phyloP scores from a whole-genome alignment of 331 rosid species.

The Saraca asoca region DNA sequence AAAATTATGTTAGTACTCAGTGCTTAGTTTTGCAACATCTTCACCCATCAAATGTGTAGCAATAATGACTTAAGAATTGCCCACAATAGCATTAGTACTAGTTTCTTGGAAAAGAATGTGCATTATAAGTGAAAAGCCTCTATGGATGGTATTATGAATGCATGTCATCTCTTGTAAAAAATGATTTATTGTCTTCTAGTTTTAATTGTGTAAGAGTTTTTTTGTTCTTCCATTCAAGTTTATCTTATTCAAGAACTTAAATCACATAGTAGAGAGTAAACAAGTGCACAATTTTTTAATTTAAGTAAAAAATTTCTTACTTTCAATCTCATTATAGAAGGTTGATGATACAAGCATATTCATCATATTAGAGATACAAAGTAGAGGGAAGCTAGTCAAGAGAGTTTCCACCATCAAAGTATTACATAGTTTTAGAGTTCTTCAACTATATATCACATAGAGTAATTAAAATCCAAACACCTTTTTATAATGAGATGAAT shows the following conservation, averaged over 20 bases:
- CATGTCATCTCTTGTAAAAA: too few relatives aligned
- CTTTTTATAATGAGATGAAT: constrained; percentile 42
- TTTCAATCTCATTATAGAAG: constrained; percentile 30
- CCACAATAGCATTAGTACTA: background rate
- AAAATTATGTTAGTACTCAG: too few relatives aligned
- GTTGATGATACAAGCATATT: constrained; percentile 20
- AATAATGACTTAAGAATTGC: background rate
- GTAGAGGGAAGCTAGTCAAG: constrained; percentile 33
- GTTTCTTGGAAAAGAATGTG: background rate
- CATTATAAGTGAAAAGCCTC: background rate
- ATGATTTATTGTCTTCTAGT: too few relatives aligned
- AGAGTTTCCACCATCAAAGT: constrained; percentile 30
- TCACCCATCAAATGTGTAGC: constrained; percentile 31
- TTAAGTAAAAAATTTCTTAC: constrained; percentile 1
- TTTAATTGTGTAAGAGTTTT: too few relatives aligned
- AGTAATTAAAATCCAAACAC: constrained; percentile 34
- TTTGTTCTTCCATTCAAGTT: too few relatives aligned
- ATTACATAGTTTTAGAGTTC: too few relatives aligned
- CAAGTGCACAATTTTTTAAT: background rate
- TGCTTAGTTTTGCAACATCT: constrained; percentile 9
- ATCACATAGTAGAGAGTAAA: background rate
- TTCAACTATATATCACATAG: constrained; percentile 39
- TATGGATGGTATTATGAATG: too few relatives aligned
- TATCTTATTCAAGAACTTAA: too few relatives aligned
- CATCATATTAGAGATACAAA: constrained; percentile 7